Conservation (phyloP, 1,284 basidiomycete species). For the Cystobasidium slooffiae region DNA sequence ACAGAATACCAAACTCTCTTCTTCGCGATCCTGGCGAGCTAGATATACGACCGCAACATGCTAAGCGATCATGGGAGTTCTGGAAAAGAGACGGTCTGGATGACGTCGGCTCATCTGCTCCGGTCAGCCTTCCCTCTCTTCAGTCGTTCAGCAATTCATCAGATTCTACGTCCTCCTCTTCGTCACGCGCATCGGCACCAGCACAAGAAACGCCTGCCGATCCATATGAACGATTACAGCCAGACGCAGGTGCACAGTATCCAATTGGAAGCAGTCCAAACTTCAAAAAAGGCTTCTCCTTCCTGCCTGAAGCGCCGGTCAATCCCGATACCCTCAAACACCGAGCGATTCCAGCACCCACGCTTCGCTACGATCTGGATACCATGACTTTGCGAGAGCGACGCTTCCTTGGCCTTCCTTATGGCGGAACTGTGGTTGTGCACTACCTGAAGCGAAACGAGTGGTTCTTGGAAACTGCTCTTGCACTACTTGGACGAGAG, state of each 20-base stretch:
- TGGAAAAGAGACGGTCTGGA: slow-evolving; percentile 27
- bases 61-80: slow-evolving; percentile 38
- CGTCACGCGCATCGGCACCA: slow-evolving; percentile 3
- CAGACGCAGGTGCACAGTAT: slow-evolving; percentile 18
- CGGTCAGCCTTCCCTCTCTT: neutral
- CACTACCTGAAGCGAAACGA: slow-evolving; percentile 96
- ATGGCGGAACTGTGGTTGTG: slow-evolving; percentile 89
- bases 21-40: slow-evolving; percentile 38
- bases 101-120: neutral
- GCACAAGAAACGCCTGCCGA: neutral
- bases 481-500: slow-evolving; percentile 79
- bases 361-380: slow-evolving; percentile 51
- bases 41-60: slow-evolving; percentile 41
- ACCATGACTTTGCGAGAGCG: slow-evolving; percentile 44
- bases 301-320: slow-evolving; percentile 25
- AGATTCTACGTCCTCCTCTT: neutral
- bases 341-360: slow-evolving; percentile 46
- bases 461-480: slow-evolving; percentile 93
- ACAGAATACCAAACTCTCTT: slow-evolving; percentile 42
- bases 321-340: slow-evolving; percentile 30
- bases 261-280: slow-evolving; percentile 30
- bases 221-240: slow-evolving; percentile 4
- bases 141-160: neutral
- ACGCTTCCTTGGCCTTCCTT: slow-evolving; percentile 50
- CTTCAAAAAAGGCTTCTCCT: slow-evolving; percentile 42